Evolutionary conservation across 2,329 filamentous ascomycete species (phyloP).

Genomic region (Penicillium griseofulvum): DNA sequence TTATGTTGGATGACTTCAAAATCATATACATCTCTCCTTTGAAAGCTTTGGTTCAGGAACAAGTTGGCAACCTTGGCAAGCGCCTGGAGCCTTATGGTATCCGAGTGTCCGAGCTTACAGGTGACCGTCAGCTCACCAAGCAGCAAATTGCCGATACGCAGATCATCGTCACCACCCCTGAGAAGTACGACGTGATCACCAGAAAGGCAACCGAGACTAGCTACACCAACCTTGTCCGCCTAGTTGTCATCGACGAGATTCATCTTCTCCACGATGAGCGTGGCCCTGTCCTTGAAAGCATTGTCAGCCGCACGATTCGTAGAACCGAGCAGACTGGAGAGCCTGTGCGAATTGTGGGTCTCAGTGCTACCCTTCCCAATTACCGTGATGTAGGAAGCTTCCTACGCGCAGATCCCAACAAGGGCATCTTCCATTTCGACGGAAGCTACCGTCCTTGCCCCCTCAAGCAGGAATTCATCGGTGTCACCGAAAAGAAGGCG

Average conservation of each 20-base stretch:
- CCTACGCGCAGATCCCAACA: constrained; percentile 79
- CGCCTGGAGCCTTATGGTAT: constrained; percentile 88
- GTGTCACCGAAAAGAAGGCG: constrained; percentile 94
- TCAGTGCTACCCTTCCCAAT: constrained; percentile 94
- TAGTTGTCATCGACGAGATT: constrained; percentile 97
- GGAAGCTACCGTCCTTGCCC: constrained; percentile 91
- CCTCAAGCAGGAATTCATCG: constrained; percentile 93
- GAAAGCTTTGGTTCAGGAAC: constrained; percentile 94
- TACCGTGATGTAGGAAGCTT: constrained; percentile 96
- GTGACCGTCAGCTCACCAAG: constrained; percentile 96
- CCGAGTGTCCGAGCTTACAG: constrained; percentile 89
- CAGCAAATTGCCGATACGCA: constrained; percentile 98
- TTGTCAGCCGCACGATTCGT: constrained; percentile 89
- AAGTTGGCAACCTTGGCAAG: constrained; percentile 95
- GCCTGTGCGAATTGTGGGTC: constrained; percentile 82
- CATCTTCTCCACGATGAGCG: constrained; percentile 96
- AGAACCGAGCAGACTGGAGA: constrained; percentile 93
- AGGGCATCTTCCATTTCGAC: constrained; percentile 94
- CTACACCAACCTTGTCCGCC: constrained; percentile 93
- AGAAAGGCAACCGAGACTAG: constrained; percentile 95
- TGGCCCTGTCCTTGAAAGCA: constrained; percentile 94
- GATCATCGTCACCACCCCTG: constrained; percentile 95
- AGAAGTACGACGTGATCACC: constrained; percentile 99
- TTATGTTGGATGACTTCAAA: constrained; percentile 95
- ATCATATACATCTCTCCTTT: constrained; percentile 96